Evolutionary conservation across 2,329 filamentous ascomycete species (phyloP).

Genomic region (Cordyceps sp.): DNA sequence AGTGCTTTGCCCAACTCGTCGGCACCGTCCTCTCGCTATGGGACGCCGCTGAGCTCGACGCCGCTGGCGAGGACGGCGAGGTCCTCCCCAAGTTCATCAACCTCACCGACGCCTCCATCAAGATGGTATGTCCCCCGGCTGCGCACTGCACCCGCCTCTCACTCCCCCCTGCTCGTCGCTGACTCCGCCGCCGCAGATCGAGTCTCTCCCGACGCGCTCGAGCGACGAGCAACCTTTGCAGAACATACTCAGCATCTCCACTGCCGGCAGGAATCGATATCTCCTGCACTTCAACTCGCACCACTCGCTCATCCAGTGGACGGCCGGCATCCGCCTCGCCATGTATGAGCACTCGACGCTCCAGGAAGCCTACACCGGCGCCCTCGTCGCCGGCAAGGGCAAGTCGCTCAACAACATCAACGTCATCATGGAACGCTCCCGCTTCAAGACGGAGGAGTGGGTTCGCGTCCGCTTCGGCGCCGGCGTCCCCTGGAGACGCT

Average conservation of each 20-base stretch:
- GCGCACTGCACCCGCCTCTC: not conserved
- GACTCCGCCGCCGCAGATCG: conserved; percentile 38
- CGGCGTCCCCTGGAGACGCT: conserved; percentile 88
- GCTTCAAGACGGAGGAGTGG: conserved; percentile 75
- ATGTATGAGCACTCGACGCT: conserved; percentile 90
- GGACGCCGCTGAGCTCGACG: conserved; percentile 86
- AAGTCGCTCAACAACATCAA: conserved; percentile 81
- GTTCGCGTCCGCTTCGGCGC: conserved; percentile 88
- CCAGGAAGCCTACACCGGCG: conserved; percentile 93
- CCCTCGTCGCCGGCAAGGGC: conserved; percentile 87
- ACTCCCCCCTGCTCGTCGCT: not conserved
- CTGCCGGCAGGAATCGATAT: conserved; percentile 88
- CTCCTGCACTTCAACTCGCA: conserved; percentile 92
- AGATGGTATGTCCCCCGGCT: conserved; percentile 52
- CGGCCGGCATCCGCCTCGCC: conserved; percentile 76
- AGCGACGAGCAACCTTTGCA: conserved; percentile 64
- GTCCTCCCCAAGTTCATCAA: conserved; percentile 91
- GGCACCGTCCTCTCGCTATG: conserved; percentile 89
- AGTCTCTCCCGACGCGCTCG: conserved; percentile 75
- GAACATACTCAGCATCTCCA: conserved; percentile 91
- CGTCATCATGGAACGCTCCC: conserved; percentile 68
- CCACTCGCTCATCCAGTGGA: conserved; percentile 90
- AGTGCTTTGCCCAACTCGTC: conserved; percentile 93
- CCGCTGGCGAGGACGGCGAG: conserved; percentile 68
- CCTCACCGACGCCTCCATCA: conserved; percentile 89